Percentiles rank a stretch among this genome's conserved stretches.
phyloP scores from a whole-genome alignment of 1,139 yeast species.

The Geotrichum aggregatum region DNA sequence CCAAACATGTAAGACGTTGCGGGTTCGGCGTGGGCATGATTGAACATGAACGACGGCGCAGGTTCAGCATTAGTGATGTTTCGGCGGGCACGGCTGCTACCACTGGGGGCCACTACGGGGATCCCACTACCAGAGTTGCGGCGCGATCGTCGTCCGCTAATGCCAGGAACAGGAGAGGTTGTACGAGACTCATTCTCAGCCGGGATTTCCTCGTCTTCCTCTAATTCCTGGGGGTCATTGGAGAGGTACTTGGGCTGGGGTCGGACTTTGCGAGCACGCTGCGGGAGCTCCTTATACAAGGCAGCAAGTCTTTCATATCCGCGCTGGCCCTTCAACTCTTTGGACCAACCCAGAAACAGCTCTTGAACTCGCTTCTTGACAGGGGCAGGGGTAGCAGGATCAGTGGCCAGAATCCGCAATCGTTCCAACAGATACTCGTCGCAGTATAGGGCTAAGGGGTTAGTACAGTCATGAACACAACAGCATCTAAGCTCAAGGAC shows the following conservation, averaged over 20 bases:
- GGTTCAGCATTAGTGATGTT: background rate
- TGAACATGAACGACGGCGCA: background rate
- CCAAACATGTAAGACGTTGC: background rate
- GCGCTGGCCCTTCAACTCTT: constrained; percentile 49
- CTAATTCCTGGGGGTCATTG: constrained; percentile 28
- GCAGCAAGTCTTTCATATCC: constrained; percentile 51
- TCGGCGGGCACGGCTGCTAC: background rate
- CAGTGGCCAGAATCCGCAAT: constrained; percentile 51
- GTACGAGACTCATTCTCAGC: constrained; percentile 8
- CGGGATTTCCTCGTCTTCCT: constrained; percentile 28
- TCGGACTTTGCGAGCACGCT: constrained; percentile 37
- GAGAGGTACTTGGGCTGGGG: constrained; percentile 31
- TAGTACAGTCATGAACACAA: constrained; percentile 37
- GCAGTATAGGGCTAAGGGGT: constrained; percentile 47
- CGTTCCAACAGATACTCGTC: constrained; percentile 71
- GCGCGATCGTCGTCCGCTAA: constrained; percentile 7
- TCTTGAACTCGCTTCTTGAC: constrained; percentile 48
- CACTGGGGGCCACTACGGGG: too few relatives aligned
- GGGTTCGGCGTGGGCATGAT: background rate
- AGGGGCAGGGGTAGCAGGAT: constrained; percentile 42
- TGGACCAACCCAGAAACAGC: constrained; percentile 62
- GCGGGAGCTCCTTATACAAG: constrained; percentile 46
- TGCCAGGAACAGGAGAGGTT: constrained; percentile 13
- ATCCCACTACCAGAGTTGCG: constrained; percentile 10
- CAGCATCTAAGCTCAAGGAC: constrained; percentile 26